These are phyloP conservation scores for Podospora anserina DNA, from an alignment of 495 filamentous ascomycete species.

Conservation along the genomic window DNA sequence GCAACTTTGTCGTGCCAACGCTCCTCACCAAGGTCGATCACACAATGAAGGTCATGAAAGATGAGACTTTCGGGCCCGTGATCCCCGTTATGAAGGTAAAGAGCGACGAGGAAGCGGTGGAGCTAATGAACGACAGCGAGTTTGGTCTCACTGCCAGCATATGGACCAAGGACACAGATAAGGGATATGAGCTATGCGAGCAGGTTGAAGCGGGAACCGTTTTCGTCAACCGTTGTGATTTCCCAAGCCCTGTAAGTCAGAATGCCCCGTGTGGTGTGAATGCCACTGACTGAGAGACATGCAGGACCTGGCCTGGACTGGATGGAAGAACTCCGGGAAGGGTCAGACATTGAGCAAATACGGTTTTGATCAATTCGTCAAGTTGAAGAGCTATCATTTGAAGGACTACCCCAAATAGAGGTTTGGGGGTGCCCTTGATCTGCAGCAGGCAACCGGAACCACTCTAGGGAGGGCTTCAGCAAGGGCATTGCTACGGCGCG, in stretches of 20 bases:
- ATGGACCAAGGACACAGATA: conserved; percentile 86
- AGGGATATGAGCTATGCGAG: conserved; percentile 74
- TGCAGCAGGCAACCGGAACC: conserved; percentile 9
- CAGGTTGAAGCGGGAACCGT: conserved; percentile 90
- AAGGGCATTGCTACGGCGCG: conserved; percentile 23
- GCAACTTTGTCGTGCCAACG: conserved; percentile 84
- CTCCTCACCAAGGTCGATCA: conserved; percentile 80
- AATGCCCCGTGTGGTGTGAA: not conserved
- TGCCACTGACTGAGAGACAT: conserved; percentile 16
- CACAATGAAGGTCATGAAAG: conserved; percentile 84
- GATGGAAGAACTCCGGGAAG: conserved; percentile 94
- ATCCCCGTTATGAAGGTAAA: conserved; percentile 93
- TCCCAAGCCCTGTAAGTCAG: conserved; percentile 77
- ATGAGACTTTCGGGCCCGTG: conserved; percentile 94
- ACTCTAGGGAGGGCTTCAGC: conserved; percentile 19
- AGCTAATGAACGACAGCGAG: conserved; percentile 90
- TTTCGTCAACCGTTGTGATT: conserved; percentile 94
- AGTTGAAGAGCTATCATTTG: conserved; percentile 92
- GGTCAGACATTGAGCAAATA: conserved; percentile 85
- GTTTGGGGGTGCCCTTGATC: conserved; percentile 24
- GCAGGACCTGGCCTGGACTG: conserved; percentile 94
- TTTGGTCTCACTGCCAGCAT: conserved; percentile 96
- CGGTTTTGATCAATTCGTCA: conserved; percentile 92
- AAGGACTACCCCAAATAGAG: conserved; percentile 75
- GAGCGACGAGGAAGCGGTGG: conserved; percentile 74